Evolutionary conservation across 805 yeast genomes (phyloP), one percentile per base, ranked within the genome.

Genomic region (Hanseniaspora hatyaiensis): DNA sequence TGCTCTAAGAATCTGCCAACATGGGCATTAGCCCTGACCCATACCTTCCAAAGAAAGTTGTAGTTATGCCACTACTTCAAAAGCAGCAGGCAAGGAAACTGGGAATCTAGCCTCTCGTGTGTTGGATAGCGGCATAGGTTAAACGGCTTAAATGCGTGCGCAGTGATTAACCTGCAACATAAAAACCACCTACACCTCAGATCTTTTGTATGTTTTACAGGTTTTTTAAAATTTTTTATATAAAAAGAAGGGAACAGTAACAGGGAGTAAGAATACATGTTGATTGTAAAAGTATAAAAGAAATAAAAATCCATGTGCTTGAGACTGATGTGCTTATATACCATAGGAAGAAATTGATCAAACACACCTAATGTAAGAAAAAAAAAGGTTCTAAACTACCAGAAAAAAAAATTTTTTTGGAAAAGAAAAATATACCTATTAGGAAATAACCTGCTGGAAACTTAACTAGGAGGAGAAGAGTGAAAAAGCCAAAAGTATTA

Each of bases 1-100:
- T 71, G 55, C 57, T 89, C 72, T 83, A 65, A 81, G 42, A 82
- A 82, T 82, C 88, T 79, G 95, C 88, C 95, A 94, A 79, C 95
- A 85, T 95, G 94, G 96, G 86, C 69, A 64, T 72, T 80, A 44
- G 31, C 49, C 73, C 89, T 80, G 88, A 74, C 73, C 69, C 74
- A 82, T 66, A 62, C 68, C 55, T 50, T 47, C 51, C 52, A 40
- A 38, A 51, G 61, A 55, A 54, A 44, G 41, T 18, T 29, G 55
- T 55, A 57, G 53, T 61, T 57, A 59, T 55, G 52, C 51, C 18
- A 37, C 13, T 36, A 30, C 37, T 20, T 30, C 23, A n/a, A 26
- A 39, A 36, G 30, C 51, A 50, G 36, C 48, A 51, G 52, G 60
- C 58, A 61, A 61, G 59, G 18, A 20, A 22, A 44, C 63, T 55